Evolutionary conservation across 139 green algal species (phyloP).

Genomic region (Dunaliella primolecta): DNA sequence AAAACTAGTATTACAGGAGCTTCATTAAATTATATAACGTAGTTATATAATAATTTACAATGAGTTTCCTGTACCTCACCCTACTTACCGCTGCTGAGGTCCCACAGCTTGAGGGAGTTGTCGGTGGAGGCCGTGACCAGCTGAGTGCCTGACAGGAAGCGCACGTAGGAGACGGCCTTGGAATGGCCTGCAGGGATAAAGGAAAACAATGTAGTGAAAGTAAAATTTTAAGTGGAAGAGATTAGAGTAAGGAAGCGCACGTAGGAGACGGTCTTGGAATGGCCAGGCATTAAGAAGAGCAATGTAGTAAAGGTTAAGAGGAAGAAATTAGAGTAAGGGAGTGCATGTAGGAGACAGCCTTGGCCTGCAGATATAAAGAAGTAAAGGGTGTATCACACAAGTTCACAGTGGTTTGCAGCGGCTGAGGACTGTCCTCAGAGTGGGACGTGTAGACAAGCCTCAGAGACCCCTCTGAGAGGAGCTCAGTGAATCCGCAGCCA

Average conservation of each 20-base stretch:
- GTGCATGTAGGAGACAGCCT: conserved; percentile 89
- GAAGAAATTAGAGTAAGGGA: conserved; percentile 52
- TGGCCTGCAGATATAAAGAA: too few species aligned
- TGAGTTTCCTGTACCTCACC: too few species aligned
- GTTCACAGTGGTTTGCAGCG: too few species aligned
- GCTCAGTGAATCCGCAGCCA: too few species aligned
- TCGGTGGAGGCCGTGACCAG: conserved; percentile 89
- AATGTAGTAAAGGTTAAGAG: neutral
- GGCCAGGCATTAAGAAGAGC: conserved; percentile 26
- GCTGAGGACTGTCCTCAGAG: too few species aligned
- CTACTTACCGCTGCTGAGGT: neutral
- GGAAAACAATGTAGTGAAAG: too few species aligned
- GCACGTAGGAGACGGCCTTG: conserved; percentile 88
- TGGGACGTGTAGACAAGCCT: too few species aligned
- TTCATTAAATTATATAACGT: too few species aligned
- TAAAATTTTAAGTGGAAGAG: neutral
- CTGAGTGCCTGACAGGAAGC: conserved; percentile 59
- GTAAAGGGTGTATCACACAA: too few species aligned
- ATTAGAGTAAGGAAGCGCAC: conserved; percentile 82
- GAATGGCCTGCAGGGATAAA: conserved; percentile 34
- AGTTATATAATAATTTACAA: too few species aligned
- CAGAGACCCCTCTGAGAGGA: too few species aligned
- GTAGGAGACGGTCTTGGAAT: conserved; percentile 81
- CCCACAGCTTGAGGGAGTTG: conserved; percentile 73
- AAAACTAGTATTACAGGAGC: too few species aligned